These are phyloP conservation scores for Volvox africanus DNA, from an alignment of 139 green algal genomes.

Conservation along the genomic window DNA sequence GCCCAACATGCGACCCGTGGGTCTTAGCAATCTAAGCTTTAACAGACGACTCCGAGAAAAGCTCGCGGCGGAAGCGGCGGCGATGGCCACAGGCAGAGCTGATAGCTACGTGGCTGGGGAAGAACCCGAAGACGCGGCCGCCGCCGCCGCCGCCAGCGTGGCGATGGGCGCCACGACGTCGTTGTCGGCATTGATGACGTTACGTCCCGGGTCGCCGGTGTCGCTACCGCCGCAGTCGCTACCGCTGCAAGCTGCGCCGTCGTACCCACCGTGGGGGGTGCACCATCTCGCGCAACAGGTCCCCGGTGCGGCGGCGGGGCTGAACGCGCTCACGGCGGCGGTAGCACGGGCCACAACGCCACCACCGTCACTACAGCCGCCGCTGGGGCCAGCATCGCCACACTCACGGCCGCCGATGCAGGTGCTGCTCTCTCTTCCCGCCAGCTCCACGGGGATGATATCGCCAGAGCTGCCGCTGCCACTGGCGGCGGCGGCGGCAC, in stretches of 20 bases:
- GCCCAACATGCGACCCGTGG: constrained; percentile 5
- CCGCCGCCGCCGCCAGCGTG: neutral
- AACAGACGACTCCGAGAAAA: neutral
- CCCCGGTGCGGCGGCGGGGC: constrained; percentile 9
- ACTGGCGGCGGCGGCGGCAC: neutral
- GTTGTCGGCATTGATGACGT: neutral
- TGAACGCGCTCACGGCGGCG: constrained; percentile 22
- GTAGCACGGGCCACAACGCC: constrained; percentile 6
- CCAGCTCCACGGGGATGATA: neutral
- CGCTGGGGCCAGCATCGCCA: neutral
- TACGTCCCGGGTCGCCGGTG: neutral
- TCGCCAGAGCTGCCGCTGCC: neutral
- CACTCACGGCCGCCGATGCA: neutral
- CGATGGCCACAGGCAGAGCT: neutral
- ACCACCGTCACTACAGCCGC: neutral
- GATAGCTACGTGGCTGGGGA: neutral
- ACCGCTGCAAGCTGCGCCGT: neutral
- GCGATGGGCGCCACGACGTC: neutral
- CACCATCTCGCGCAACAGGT: neutral
- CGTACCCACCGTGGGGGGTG: neutral
- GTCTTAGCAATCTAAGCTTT: constrained; percentile 1
- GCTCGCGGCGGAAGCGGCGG: constrained; percentile 21
- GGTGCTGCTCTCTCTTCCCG: neutral
- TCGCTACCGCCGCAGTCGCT: neutral
- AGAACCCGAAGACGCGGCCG: neutral